These are phyloP conservation scores for Emergomyces orientalis DNA, from an alignment of 2,329 filamentous ascomycete species.

Conservation along the genomic window DNA sequence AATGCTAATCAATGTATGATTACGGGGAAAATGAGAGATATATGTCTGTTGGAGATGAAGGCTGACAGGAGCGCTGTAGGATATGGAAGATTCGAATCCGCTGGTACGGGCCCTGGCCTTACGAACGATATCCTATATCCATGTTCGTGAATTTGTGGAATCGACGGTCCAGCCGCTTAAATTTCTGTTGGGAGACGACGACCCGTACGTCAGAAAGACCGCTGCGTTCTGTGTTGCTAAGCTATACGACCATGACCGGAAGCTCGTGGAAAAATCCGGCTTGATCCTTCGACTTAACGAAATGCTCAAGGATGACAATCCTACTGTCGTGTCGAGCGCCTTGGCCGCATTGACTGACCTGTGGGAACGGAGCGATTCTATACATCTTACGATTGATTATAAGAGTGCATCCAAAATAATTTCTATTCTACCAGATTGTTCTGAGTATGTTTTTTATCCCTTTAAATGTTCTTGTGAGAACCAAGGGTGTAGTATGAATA, in stretches of 20 bases:
- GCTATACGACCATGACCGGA: conserved; percentile 89
- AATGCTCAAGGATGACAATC: conserved; percentile 89
- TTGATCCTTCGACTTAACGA: conserved; percentile 84
- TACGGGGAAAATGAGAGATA: background rate
- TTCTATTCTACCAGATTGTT: conserved; percentile 90
- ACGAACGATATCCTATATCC: conserved; percentile 93
- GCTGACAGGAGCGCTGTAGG: conserved; percentile 41
- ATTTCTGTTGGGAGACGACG: conserved; percentile 69
- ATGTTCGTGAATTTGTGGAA: conserved; percentile 91
- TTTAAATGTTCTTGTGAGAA: background rate
- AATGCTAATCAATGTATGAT: conserved; percentile 66
- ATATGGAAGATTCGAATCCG: conserved; percentile 89
- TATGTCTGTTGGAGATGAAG: background rate
- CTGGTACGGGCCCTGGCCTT: conserved; percentile 85
- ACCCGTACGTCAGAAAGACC: conserved; percentile 96
- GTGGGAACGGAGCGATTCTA: conserved; percentile 94
- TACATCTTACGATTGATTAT: conserved; percentile 97
- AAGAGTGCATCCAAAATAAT: conserved; percentile 96
- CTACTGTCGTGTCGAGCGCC: conserved; percentile 91
- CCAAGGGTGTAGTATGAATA: background rate
- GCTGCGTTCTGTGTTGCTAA: conserved; percentile 95
- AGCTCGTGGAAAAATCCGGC: conserved; percentile 81
- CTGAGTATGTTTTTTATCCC: conserved; percentile 58
- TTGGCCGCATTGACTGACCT: conserved; percentile 90
- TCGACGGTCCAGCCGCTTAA: conserved; percentile 79